Evolutionary conservation across 1,139 yeast genomes (phyloP).

Genomic region (Yamadazyma epiphylla): DNA sequence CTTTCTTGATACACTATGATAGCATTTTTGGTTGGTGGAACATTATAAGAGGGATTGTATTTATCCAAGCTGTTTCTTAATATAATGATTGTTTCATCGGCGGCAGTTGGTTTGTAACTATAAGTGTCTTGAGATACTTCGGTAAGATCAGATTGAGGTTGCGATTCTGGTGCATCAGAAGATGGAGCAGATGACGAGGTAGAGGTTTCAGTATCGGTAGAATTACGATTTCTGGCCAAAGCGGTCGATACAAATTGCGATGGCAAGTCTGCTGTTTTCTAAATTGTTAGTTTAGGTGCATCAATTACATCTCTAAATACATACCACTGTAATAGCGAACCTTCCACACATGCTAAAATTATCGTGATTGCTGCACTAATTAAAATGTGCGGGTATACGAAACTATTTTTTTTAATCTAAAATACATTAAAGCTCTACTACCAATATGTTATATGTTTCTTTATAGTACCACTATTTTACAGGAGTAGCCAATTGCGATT

Average conservation of each 20-base stretch:
- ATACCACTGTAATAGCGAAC: conserved; percentile 40
- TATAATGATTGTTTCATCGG: conserved; percentile 6
- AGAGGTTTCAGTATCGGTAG: neutral
- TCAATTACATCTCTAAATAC: conserved; percentile 12
- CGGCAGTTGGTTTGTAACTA: neutral
- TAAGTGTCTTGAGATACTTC: neutral
- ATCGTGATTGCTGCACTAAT: no score
- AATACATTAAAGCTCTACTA: no score
- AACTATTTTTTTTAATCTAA: no score
- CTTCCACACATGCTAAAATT: conserved; percentile 39
- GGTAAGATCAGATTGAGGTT: no score
- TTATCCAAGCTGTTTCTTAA: conserved; percentile 15
- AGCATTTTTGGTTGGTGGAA: conserved; percentile 39
- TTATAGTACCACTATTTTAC: no score
- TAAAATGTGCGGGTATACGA: no score
- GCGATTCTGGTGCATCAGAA: no score
- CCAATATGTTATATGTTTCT: no score
- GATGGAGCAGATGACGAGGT: neutral
- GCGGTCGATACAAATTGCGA: conserved; percentile 4
- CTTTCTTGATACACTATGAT: conserved; percentile 24
- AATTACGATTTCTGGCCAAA: neutral
- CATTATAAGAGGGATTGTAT: conserved; percentile 27
- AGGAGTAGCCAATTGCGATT: no score
- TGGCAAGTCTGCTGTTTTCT: conserved; percentile 4
- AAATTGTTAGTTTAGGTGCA: conserved; percentile 3